These are phyloP conservation scores for Austropuccinia psidii DNA, from an alignment of 1,284 basidiomycete species.

Conservation along the genomic window DNA sequence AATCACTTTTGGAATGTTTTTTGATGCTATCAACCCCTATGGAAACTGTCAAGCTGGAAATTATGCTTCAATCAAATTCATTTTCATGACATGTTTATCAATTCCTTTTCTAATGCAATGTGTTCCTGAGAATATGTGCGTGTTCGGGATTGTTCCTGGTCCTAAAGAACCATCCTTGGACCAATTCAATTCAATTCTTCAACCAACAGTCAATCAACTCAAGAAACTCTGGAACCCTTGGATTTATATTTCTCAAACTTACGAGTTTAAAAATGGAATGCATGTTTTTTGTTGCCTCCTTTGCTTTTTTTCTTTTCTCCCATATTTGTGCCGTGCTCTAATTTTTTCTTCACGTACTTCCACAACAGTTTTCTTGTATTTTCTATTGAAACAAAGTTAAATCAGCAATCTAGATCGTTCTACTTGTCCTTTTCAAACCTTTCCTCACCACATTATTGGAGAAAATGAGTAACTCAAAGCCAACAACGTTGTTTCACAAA, in stretches of 20 bases:
- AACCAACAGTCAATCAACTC: constrained; percentile 45
- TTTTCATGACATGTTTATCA: not conserved
- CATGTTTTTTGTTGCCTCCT: not conserved
- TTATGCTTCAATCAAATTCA: constrained; percentile 8
- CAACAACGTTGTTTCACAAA: no score
- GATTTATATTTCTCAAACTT: constrained; percentile 29
- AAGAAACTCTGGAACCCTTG: constrained; percentile 46
- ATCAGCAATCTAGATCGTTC: not conserved
- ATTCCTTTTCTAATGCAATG: constrained; percentile 45
- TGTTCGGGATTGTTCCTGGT: constrained; percentile 48
- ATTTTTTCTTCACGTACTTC: constrained; percentile 26
- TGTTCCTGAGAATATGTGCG: constrained; percentile 48
- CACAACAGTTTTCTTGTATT: constrained; percentile 16
- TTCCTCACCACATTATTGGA: not conserved
- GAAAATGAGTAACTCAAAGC: no score
- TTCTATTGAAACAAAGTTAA: not conserved
- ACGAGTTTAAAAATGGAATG: not conserved
- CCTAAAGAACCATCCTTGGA: constrained; percentile 38
- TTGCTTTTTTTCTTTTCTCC: not conserved
- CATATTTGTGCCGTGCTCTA: constrained; percentile 22
- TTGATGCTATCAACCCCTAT: constrained; percentile 10
- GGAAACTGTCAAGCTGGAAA: constrained; percentile 1
- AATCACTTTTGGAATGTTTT: not conserved
- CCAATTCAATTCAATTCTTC: constrained; percentile 45
- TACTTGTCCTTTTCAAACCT: not conserved